Evolutionary conservation across 306 rosid genomes (phyloP).

Genomic region (Sindora glabra): DNA sequence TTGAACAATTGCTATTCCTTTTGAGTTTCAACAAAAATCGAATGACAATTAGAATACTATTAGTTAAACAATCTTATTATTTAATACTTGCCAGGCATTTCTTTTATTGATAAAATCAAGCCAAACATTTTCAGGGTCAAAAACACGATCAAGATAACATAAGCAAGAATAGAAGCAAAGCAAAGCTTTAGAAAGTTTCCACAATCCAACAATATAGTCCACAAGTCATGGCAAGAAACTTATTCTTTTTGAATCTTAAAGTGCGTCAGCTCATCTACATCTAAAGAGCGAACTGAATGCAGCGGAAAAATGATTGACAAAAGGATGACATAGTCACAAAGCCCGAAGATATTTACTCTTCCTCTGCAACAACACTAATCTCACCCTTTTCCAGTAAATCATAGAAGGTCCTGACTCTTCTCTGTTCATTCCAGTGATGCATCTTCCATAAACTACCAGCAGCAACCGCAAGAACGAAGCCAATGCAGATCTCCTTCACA

Average conservation of each 20-base stretch:
- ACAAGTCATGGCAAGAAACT: constrained; percentile 24
- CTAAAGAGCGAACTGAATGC: constrained; percentile 28
- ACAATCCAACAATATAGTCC: constrained; percentile 21
- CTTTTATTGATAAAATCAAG: too few relatives aligned
- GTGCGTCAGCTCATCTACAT: constrained; percentile 29
- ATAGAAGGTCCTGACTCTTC: constrained; percentile 61
- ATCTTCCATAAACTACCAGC: constrained; percentile 86
- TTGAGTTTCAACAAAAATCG: too few relatives aligned
- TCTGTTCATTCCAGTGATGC: constrained; percentile 99
- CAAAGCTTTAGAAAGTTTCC: too few relatives aligned
- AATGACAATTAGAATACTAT: too few relatives aligned
- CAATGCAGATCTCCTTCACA: constrained; percentile 74
- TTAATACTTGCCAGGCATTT: too few relatives aligned
- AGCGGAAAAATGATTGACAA: constrained; percentile 16
- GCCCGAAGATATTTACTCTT: too few relatives aligned
- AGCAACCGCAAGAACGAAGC: constrained; percentile 42
- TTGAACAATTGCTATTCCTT: too few relatives aligned
- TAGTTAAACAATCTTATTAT: too few relatives aligned
- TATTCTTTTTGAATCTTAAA: constrained; percentile 27
- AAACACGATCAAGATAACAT: too few relatives aligned
- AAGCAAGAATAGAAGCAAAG: too few relatives aligned
- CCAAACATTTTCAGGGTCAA: too few relatives aligned
- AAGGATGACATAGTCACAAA: too few relatives aligned
- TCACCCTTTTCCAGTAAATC: constrained; percentile 89
- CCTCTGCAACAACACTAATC: constrained; percentile 66